Evolutionary conservation across 2,329 filamentous ascomycete species (phyloP).

Genomic region (Cladosporium sp.): DNA sequence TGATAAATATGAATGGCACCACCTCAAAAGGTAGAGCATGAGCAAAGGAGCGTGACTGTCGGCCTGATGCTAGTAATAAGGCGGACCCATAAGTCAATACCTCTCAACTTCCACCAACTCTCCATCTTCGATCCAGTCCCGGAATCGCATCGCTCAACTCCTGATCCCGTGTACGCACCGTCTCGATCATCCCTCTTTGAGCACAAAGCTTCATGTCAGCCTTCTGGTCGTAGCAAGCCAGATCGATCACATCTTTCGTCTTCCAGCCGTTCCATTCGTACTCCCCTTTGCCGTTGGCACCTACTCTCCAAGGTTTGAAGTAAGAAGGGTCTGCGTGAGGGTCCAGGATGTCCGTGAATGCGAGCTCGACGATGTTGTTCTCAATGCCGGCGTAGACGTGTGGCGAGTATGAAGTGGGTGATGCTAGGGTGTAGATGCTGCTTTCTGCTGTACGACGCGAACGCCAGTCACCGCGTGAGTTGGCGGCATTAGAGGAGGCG

Average conservation of each 20-base stretch:
- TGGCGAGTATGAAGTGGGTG: conserved; percentile 46
- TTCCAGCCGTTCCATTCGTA: conserved; percentile 18
- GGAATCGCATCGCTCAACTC: not conserved
- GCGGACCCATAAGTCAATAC: no score
- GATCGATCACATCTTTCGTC: conserved; percentile 16
- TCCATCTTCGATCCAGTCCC: conserved; percentile 13
- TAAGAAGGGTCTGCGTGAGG: conserved; percentile 44
- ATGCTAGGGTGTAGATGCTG: conserved; percentile 48
- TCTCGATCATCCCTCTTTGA: conserved; percentile 10
- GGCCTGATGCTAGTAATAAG: no score
- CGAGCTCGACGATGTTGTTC: conserved; percentile 45
- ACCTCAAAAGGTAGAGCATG: no score
- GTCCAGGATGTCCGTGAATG: conserved; percentile 46
- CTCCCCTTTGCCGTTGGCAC: not conserved
- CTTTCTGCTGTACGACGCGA: conserved; percentile 25
- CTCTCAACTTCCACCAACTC: conserved; percentile 17
- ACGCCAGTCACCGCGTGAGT: conserved; percentile 10
- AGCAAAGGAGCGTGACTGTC: no score
- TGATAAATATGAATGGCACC: no score
- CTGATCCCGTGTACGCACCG: not conserved
- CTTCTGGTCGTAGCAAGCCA: conserved; percentile 12
- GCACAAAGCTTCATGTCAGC: conserved; percentile 13
- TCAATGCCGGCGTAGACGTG: conserved; percentile 52
- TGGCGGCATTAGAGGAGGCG: conserved; percentile 16
- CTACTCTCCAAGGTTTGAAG: conserved; percentile 23